phyloP scores from a whole-genome alignment of 2,329 filamentous ascomycete species.

The Aspergillus flavus region DNA sequence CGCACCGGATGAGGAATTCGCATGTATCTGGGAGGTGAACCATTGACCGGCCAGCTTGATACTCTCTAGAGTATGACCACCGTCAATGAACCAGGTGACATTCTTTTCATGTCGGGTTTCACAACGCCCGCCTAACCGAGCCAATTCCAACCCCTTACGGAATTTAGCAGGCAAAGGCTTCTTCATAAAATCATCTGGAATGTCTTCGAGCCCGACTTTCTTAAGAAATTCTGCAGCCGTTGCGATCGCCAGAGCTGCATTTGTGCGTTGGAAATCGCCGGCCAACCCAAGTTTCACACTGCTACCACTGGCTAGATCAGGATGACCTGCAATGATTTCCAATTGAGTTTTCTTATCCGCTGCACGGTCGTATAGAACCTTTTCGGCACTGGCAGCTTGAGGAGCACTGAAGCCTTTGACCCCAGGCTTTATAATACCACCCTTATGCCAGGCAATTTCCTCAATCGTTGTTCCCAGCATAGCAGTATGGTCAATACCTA shows the following conservation, averaged over 20 bases:
- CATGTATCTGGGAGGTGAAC: constrained; percentile 63
- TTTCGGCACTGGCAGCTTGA: constrained; percentile 57
- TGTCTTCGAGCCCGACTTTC: constrained; percentile 35
- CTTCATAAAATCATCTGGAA: constrained; percentile 41
- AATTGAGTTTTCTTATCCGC: constrained; percentile 53
- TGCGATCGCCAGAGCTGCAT: constrained; percentile 63
- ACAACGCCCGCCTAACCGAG: constrained; percentile 74
- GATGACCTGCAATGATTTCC: constrained; percentile 52
- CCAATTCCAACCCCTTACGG: constrained; percentile 64
- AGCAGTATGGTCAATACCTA: constrained; percentile 82
- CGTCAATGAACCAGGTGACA: constrained; percentile 79
- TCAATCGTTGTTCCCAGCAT: constrained; percentile 79
- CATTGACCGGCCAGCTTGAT: constrained; percentile 75
- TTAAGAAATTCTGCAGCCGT: constrained; percentile 45
- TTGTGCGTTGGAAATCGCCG: constrained; percentile 65
- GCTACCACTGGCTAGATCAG: constrained; percentile 43
- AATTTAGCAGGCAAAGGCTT: constrained; percentile 62
- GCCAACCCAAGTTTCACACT: constrained; percentile 60
- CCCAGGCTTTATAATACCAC: constrained; percentile 76
- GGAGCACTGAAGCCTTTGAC: constrained; percentile 65
- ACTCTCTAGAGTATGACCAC: constrained; percentile 85
- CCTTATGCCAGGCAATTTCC: constrained; percentile 90
- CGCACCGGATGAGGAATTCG: constrained; percentile 36
- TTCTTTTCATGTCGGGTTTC: constrained; percentile 64
- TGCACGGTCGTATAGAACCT: constrained; percentile 60